These are phyloP conservation scores for Crataegus laevigata DNA, from an alignment of 306 rosid species.

Conservation along the genomic window DNA sequence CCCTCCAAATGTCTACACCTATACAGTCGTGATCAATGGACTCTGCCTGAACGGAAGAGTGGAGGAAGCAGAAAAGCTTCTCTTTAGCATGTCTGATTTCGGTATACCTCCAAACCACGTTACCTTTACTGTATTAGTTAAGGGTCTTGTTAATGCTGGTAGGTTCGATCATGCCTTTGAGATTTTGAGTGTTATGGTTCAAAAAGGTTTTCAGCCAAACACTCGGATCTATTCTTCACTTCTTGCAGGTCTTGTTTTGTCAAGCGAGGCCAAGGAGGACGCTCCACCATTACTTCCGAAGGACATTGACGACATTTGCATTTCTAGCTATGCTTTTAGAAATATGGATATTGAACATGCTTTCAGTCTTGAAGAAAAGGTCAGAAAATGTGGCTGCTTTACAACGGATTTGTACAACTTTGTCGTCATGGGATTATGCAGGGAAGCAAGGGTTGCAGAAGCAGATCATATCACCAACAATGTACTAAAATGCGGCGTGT, in stretches of 20 bases:
- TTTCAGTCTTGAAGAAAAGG: neutral
- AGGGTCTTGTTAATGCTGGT: neutral
- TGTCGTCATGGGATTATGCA: neutral
- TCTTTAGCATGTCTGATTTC: neutral
- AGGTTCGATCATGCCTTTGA: neutral
- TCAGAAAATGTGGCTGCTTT: neutral
- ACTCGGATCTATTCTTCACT: neutral
- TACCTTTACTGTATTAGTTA: neutral
- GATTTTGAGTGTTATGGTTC: neutral
- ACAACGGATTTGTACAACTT: neutral
- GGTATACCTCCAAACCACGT: constrained; percentile 1
- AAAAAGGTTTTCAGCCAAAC: neutral
- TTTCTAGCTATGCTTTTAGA: neutral
- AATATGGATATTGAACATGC: constrained; percentile 2
- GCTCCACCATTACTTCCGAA: neutral
- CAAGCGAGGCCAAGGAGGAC: neutral
- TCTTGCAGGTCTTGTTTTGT: neutral
- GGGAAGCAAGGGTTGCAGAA: neutral
- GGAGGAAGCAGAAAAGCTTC: constrained; percentile 9
- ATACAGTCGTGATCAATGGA: neutral
- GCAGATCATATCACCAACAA: neutral
- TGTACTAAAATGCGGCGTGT: neutral
- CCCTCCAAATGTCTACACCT: constrained; percentile 6
- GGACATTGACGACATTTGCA: neutral
- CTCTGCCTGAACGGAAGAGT: constrained; percentile 2